Evolutionary conservation across 352 stramenopile species (phyloP).

Genomic region (Pythium rishiriense): DNA sequence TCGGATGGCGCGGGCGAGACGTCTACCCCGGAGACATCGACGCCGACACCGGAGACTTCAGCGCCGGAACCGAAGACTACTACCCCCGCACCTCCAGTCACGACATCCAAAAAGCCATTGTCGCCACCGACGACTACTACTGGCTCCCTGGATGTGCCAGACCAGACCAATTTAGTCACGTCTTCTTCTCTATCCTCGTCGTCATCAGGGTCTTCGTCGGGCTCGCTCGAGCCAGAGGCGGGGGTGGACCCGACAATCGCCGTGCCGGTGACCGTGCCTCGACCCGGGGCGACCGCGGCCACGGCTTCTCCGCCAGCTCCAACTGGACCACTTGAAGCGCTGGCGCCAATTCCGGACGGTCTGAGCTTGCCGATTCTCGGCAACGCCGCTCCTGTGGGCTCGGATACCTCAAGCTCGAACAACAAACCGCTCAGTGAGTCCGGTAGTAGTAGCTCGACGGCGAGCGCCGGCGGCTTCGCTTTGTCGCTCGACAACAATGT

Average conservation of each 20-base stretch:
- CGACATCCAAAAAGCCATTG: background rate
- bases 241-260: slow-evolving; percentile 8
- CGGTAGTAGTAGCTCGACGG: slow-evolving; percentile 1
- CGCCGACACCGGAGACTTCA: background rate
- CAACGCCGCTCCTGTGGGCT: background rate
- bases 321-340: background rate
- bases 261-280: background rate
- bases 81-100: background rate
- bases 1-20: background rate
- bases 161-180: too few relatives aligned
- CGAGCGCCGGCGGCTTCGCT: background rate
- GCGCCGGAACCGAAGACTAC: background rate
- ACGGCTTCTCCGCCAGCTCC: background rate
- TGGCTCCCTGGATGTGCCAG: background rate
- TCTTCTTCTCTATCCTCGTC: background rate
- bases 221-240: background rate
- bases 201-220: background rate
- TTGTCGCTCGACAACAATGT: slow-evolving; percentile 7
- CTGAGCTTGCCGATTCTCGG: background rate
- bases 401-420: background rate
- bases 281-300: background rate
- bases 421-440: background rate
- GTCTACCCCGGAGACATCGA: background rate
- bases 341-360: background rate
- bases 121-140: background rate